A percentile compares a stretch with the other conserved stretches of the same genome.
Conservation (phyloP, 306 rosid species). For the Neltuma alba region DNA sequence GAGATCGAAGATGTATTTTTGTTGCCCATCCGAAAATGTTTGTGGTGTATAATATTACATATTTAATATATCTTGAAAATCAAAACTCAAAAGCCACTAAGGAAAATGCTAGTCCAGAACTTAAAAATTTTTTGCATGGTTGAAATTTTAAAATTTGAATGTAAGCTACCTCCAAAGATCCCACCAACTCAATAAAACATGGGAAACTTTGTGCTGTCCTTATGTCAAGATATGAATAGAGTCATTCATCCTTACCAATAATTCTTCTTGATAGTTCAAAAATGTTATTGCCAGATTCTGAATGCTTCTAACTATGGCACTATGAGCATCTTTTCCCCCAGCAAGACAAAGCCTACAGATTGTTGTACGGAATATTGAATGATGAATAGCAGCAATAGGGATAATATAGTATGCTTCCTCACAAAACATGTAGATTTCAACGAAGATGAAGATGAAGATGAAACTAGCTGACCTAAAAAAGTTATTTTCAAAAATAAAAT, state of each 20-base stretch:
- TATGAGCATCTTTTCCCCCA: constrained; percentile 89
- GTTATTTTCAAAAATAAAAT: constrained; percentile 14
- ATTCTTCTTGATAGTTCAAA: constrained; percentile 87
- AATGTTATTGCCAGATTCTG: constrained; percentile 86
- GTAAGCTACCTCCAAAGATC: constrained; percentile 24
- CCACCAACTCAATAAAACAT: not conserved
- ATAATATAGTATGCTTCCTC: not conserved
- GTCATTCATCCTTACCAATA: constrained; percentile 62
- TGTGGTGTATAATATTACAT: not conserved
- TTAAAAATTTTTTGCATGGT: not conserved
- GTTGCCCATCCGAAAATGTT: too few relatives aligned
- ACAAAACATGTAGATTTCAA: not conserved
- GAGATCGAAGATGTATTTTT: too few relatives aligned
- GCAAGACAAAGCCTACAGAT: constrained; percentile 77
- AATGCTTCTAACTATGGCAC: constrained; percentile 89
- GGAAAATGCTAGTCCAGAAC: constrained; percentile 28
- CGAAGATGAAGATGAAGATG: constrained; percentile 8
- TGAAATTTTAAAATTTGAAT: constrained; percentile 4
- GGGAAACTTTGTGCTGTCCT: not conserved
- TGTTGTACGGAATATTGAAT: not conserved
- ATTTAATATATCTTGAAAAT: not conserved
- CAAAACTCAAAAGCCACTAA: constrained; percentile 7
- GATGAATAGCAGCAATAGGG: constrained; percentile 5
- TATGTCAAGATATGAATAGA: not conserved
- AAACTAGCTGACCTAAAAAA: not conserved